phyloP scores from a whole-genome alignment of 306 rosid genomes.

The Citrullus amarus region DNA sequence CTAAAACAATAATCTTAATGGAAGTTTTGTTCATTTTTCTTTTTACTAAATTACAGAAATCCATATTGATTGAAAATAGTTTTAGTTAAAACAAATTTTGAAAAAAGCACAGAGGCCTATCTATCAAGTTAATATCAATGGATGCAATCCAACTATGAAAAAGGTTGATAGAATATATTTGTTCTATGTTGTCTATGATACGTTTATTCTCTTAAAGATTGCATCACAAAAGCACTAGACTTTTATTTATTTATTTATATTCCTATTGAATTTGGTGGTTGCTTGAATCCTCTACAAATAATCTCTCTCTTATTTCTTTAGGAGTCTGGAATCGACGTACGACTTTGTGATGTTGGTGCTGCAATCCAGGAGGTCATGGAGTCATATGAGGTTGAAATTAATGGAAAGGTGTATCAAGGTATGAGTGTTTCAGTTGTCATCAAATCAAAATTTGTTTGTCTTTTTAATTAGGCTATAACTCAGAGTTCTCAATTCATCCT shows the following conservation, averaged over 20 bases:
- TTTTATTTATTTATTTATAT: not conserved
- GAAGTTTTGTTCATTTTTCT: not conserved
- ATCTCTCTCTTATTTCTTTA: conserved; percentile 5
- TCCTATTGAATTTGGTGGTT: not conserved
- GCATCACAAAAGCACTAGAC: not conserved
- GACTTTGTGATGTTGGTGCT: conserved; percentile 93
- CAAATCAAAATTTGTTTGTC: not conserved
- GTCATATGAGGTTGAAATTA: conserved; percentile 90
- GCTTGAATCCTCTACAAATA: not conserved
- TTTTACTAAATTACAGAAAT: not conserved
- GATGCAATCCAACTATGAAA: not conserved
- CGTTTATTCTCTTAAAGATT: not conserved
- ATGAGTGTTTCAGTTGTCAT: not conserved
- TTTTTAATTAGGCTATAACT: not conserved
- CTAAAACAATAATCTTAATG: not conserved
- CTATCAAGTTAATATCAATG: not conserved
- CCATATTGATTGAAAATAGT: not conserved
- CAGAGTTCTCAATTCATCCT: not conserved
- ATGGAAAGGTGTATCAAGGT: conserved; percentile 89
- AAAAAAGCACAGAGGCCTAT: not conserved
- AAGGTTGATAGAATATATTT: not conserved
- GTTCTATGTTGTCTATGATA: not conserved
- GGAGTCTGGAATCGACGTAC: conserved; percentile 98
- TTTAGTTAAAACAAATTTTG: not conserved
- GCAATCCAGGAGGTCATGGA: conserved; percentile 99